A percentile compares a stretch with the other conserved stretches of the same genome.
These are phyloP conservation scores for Exobasidium rhododendri DNA, from an alignment of 1,284 basidiomycete species.

Conservation along the genomic window DNA sequence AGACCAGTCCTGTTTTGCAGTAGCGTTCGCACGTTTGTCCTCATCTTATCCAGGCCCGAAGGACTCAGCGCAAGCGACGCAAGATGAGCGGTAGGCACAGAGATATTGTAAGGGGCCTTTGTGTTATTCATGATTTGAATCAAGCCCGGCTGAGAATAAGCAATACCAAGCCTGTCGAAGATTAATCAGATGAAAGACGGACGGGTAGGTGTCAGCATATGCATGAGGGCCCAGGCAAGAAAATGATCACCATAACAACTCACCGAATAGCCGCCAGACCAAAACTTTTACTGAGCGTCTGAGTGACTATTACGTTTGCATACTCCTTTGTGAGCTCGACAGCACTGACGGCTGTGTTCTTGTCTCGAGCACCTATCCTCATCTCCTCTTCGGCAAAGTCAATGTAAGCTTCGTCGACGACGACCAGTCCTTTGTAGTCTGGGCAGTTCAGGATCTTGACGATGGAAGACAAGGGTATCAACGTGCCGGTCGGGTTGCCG, in stretches of 20 bases:
- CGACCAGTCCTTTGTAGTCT: constrained; percentile 80
- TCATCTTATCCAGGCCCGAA: constrained; percentile 66
- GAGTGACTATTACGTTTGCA: constrained; percentile 85
- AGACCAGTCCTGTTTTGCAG: constrained; percentile 64
- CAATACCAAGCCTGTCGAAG: constrained; percentile 66
- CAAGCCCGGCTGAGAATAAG: constrained; percentile 80
- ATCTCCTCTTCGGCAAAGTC: constrained; percentile 67
- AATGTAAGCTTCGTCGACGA: constrained; percentile 97
- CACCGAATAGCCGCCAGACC: constrained; percentile 84
- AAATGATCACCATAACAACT: not conserved
- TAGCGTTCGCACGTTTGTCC: constrained; percentile 65
- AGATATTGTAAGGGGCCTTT: constrained; percentile 97
- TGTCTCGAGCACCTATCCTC: constrained; percentile 29
- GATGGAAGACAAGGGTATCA: constrained; percentile 72
- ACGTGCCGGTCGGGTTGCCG: constrained; percentile 91
- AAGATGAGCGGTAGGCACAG: constrained; percentile 79
- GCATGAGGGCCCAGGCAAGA: not conserved
- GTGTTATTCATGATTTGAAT: constrained; percentile 91
- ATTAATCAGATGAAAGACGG: constrained; percentile 57
- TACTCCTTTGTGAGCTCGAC: constrained; percentile 70
- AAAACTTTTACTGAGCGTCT: constrained; percentile 94
- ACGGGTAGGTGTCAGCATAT: not conserved
- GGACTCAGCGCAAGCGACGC: constrained; percentile 74
- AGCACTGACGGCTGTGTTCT: constrained; percentile 61
- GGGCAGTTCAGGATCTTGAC: constrained; percentile 73